phyloP scores from a whole-genome alignment of 2,329 filamentous ascomycete species.

The Bipolaris zeicola region DNA sequence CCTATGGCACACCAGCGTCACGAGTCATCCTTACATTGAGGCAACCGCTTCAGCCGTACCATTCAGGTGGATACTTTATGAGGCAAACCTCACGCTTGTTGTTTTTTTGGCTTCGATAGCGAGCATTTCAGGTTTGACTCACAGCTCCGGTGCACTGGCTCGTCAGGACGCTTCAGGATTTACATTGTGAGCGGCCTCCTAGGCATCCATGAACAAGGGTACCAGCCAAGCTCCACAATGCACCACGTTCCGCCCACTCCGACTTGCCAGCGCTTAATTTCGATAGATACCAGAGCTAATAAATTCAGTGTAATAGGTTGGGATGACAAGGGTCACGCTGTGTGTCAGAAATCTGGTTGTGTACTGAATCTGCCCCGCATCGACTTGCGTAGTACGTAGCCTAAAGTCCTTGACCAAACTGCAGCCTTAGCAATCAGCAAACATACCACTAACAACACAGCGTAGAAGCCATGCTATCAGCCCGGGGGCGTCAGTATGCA shows the following conservation, averaged over 20 bases:
- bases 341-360: background rate
- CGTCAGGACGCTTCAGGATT: background rate
- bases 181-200: constrained; percentile 10
- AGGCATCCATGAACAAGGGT: constrained; percentile 7
- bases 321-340: constrained; percentile 2
- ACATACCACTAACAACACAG: too few species aligned
- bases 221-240: background rate
- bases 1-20: constrained; percentile 8
- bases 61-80: constrained; percentile 11
- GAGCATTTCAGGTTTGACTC: background rate
- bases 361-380: constrained; percentile 5
- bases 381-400: background rate
- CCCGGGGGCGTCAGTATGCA: constrained; percentile 9
- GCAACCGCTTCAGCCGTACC: constrained; percentile 29
- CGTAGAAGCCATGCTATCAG: constrained; percentile 3
- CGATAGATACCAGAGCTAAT: background rate
- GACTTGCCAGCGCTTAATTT: background rate
- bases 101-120: constrained; percentile 3
- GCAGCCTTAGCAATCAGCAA: background rate
- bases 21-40: constrained; percentile 22
- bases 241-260: background rate
- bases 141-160: background rate
- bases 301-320: background rate
- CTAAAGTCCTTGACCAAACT: background rate
- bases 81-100: constrained; percentile 33